Conservation (phyloP, 192 early-diverging fungal species). For the Chytriomyces sp. region DNA sequence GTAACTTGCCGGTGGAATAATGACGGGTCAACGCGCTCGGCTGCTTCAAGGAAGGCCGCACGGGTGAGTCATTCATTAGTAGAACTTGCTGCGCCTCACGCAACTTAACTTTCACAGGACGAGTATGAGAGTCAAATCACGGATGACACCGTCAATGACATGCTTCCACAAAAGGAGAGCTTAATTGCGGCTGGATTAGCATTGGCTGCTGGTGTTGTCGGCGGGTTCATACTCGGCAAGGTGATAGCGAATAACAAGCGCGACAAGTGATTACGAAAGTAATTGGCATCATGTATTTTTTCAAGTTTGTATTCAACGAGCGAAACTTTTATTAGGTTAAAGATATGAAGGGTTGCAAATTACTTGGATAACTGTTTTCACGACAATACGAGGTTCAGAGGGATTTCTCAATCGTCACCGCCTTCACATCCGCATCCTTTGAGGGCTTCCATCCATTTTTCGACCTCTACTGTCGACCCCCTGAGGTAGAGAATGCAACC, state of each 20-base stretch:
- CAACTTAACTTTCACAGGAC: not conserved
- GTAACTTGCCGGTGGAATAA: not conserved
- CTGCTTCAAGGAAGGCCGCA: not conserved
- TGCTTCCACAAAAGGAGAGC: not conserved
- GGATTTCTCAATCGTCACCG: too few species aligned
- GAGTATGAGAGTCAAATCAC: not conserved
- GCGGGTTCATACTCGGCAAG: not conserved
- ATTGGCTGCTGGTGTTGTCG: not conserved
- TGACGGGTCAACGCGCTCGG: not conserved
- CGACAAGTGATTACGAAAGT: not conserved
- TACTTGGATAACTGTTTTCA: too few species aligned
- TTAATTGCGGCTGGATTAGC: not conserved
- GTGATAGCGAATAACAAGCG: not conserved
- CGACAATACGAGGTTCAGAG: too few species aligned
- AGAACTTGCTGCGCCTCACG: not conserved
- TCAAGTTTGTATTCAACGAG: too few species aligned
- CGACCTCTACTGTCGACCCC: slow-evolving; percentile 35
- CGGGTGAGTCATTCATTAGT: not conserved
- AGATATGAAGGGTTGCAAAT: too few species aligned
- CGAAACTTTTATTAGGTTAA: too few species aligned
- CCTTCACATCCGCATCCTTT: slow-evolving; percentile 28
- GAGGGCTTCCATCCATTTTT: slow-evolving; percentile 36
- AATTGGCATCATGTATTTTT: too few species aligned
- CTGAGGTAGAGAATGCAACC: slow-evolving; percentile 45
- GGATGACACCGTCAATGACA: not conserved